Base-by-base conservation (phyloP, 2,329 filamentous ascomycete genomes). In the Aspergillus fijiensis region DNA sequence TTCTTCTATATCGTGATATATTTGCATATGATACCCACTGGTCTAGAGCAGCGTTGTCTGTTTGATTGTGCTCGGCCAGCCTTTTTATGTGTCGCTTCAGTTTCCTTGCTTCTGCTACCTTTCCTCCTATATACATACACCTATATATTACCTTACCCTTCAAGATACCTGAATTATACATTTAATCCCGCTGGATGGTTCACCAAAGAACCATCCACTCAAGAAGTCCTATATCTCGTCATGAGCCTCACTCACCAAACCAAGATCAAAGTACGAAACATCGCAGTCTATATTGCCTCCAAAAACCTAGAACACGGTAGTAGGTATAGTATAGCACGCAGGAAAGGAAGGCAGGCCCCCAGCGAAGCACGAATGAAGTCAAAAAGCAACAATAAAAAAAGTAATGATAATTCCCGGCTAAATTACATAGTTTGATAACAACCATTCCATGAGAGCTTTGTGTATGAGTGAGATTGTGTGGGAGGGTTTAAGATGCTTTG, bases 401-500 rank as follows among this genome's bases (percentile, higher is more conserved):
- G 59, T 59, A 70, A 67, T 72, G 63, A 67, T 64, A 69, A 69
- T 68, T 69, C 68, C 68, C 67, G 69, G 73, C 72, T 75, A 75
- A 75, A 75, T 74, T 75, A 75, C 73, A 75, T 69, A 69, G 58
- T 63, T 45, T 45, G 39, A 45, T 45, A 16, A 45, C 39, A 68
- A 71, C 70, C 66, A 65, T 70, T 49, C 53, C 68, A 66, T 60
- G 68, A 69, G 67, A 63, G 63, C 45, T 59, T 55, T 39, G 49
- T 59, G 57, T 53, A 51, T 19, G 57, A 58, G 57, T 57, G 59
- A 49, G 58, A 61, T 51, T 55, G 50, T 60, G 66, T 45, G 39
- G 39, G 39, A 2, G 39, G 39, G 5, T 45, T 45, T 19, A 6
- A 19, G 39, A 45, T 45, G 14, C 39, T 19, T 29, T 45, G 39